Conservation (phyloP, 345 rosid genomes). For the Ricinus communis region DNA sequence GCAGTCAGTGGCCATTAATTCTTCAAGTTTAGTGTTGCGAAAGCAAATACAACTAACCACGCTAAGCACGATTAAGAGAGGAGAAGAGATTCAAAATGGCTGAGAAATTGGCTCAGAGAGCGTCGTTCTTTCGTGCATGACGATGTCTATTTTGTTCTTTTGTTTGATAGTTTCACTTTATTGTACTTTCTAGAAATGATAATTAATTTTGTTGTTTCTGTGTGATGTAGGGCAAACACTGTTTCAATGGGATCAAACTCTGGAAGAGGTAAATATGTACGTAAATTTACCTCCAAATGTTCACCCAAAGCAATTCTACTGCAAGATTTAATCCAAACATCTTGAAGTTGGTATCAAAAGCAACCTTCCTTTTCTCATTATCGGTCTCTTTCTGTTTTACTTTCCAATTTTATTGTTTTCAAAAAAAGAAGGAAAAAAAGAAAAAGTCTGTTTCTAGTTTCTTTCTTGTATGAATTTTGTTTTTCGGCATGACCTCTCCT, state of each 20-base stretch:
- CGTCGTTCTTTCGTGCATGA: no score
- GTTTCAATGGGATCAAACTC: slow-evolving; percentile 95
- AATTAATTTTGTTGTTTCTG: background rate
- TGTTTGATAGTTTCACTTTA: background rate
- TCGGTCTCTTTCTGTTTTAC: slow-evolving; percentile 23
- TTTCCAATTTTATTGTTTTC: slow-evolving; percentile 2
- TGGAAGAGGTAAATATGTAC: slow-evolving; percentile 83
- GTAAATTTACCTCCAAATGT: slow-evolving; percentile 68
- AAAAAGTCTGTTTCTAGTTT: no score
- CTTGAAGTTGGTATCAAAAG: slow-evolving; percentile 92
- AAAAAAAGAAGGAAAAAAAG: no score
- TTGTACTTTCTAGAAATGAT: no score
- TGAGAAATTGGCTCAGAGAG: no score
- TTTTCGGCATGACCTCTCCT: slow-evolving; percentile 67
- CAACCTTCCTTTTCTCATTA: slow-evolving; percentile 92
- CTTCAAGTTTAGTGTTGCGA: no score
- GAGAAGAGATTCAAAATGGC: no score
- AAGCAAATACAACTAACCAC: no score
- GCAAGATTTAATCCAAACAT: slow-evolving; percentile 82
- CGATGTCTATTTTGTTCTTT: background rate
- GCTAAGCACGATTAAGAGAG: no score
- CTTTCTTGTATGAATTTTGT: no score
- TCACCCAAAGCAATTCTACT: slow-evolving; percentile 67
- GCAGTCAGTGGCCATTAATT: no score
- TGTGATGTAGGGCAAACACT: slow-evolving; percentile 54